Evolutionary conservation across 23 red algal species (phyloP), one percentile per base, ranked within the genome.

Genomic region (Gracilaria vermiculophylla): DNA sequence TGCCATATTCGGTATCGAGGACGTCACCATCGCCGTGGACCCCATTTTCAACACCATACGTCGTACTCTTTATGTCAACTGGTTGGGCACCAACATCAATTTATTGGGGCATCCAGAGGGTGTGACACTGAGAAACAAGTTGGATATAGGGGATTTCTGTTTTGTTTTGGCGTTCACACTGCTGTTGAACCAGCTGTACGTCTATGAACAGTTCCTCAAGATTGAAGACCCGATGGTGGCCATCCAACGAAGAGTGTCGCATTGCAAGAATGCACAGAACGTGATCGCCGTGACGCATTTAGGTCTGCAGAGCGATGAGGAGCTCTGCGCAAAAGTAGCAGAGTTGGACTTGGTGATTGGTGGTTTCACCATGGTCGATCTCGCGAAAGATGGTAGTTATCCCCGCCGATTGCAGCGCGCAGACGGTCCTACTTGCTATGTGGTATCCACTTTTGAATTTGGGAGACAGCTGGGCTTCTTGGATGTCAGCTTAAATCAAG

Each of bases 271-370:
- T 20, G 16, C 16, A 8, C 40, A 77, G 10, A 77, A 77, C 28
- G 39, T 77, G 8, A 28, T 77, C 25, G 72, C 72, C 72, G 44
- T 77, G 19, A 77, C 72, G 17, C 72, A 77, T 50, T 17, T 47
- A 17, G 72, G 72, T 41, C 51, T 24, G 43, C n/a, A 48, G 11
- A 29, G 51, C 16, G 72, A 77, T 48, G 19, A 50, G 2, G 36
- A 77, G 44, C 29, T 77, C n/a, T 77, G 72, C 2, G n/a, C 27
- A 20, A 48, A 17, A 8, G 72, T 77, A 5, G 36, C 72, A 16
- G 72, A 77, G 44, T 19, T 77, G 19, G 72, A 77, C 72, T 48
- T 77, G 27, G 51, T 77, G 8, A 77, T 77, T 29, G 72, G 72
- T 16, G 72, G 72, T 17, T 48, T 50, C 27, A 49, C 72, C 44